phyloP scores from a whole-genome alignment of 176 grass and related monocot genomes.

The Neostapfia colusana region DNA sequence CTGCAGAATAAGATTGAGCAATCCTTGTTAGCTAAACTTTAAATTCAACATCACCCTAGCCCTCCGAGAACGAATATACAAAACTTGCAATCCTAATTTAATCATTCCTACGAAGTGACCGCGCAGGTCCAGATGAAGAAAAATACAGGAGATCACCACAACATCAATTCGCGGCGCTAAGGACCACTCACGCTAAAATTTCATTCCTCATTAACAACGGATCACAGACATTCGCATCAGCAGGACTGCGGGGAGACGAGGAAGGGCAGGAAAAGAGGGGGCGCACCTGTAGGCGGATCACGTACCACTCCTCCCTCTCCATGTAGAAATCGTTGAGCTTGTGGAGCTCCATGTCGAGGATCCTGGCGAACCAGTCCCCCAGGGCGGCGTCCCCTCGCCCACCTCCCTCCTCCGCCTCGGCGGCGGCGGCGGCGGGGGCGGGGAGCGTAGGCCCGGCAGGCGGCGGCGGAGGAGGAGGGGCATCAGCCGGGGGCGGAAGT shows the following conservation, averaged over 20 bases:
- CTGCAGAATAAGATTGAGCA: background rate
- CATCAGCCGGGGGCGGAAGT: constrained; percentile 44
- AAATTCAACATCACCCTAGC: background rate
- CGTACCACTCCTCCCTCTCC: constrained; percentile 94
- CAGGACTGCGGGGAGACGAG: background rate
- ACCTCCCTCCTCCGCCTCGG: background rate
- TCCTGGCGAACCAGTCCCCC: constrained; percentile 69
- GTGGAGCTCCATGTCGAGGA: constrained; percentile 81
- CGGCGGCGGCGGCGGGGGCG: background rate
- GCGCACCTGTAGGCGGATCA: constrained; percentile 86
- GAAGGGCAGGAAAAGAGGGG: background rate
- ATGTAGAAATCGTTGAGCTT: constrained; percentile 99
- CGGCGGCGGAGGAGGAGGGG: background rate
- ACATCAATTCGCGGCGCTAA: background rate
- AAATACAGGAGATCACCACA: background rate
- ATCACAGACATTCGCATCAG: background rate
- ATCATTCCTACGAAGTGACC: background rate
- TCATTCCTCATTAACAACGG: background rate
- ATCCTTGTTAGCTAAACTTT: background rate
- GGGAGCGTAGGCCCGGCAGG: background rate
- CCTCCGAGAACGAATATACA: background rate
- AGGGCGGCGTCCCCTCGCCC: constrained; percentile 35
- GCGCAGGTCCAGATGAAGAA: background rate
- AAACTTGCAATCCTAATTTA: background rate
- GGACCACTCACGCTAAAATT: background rate